Conservation (phyloP, 2,329 filamentous ascomycete genomes). For the Mycosphaerella sp. region DNA sequence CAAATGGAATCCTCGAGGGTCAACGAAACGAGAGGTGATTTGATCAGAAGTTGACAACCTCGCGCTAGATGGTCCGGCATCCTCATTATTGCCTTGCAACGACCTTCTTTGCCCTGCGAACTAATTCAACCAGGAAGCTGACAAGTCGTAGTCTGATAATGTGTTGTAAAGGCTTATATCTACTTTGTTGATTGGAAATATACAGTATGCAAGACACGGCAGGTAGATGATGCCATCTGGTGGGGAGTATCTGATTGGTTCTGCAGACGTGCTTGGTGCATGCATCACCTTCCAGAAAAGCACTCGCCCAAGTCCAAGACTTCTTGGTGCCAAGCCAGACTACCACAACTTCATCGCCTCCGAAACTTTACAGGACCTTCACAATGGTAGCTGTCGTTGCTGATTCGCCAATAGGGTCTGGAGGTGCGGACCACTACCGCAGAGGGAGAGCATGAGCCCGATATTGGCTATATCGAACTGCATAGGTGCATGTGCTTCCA, state of each 20-base stretch:
- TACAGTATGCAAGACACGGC: neutral
- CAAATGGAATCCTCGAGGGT: too few species aligned
- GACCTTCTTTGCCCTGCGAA: too few species aligned
- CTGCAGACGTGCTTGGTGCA: constrained; percentile 7
- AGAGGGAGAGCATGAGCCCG: neutral
- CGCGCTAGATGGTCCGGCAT: too few species aligned
- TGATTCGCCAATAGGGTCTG: neutral
- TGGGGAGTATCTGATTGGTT: neutral
- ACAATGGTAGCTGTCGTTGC: neutral
- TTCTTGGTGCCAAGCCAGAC: constrained; percentile 4
- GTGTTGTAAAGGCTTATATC: too few species aligned
- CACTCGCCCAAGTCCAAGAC: neutral
- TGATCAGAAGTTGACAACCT: too few species aligned
- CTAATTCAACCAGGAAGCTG: too few species aligned
- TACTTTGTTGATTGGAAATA: neutral
- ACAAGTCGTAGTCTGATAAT: too few species aligned
- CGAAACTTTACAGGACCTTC: constrained; percentile 1
- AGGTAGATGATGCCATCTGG: neutral
- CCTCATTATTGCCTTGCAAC: too few species aligned
- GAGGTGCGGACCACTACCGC: neutral
- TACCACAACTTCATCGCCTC: neutral
- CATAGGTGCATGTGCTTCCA: constrained; percentile 11
- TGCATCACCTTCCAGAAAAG: constrained; percentile 6
- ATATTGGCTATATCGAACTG: neutral
- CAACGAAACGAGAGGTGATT: too few species aligned